Evolutionary conservation across 169 alveolate species (phyloP).

Genomic region (Plasmodium sp.): DNA sequence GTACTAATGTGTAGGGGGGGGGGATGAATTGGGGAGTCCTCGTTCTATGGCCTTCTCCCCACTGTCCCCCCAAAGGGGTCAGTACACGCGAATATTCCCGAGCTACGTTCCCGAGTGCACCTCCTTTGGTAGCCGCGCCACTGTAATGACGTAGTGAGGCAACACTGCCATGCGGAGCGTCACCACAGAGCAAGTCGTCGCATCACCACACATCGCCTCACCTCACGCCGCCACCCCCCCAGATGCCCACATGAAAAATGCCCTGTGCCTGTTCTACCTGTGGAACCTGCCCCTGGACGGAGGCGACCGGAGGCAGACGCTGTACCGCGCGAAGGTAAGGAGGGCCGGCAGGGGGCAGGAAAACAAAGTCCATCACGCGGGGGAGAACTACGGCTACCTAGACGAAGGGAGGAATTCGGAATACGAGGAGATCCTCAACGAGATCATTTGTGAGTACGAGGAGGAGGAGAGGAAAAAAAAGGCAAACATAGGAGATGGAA

Average conservation of each 20-base stretch:
- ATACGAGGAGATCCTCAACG: conserved; percentile 53
- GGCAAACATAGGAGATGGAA: neutral
- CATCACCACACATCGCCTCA: neutral
- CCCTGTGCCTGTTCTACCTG: conserved; percentile 32
- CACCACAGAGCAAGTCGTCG: neutral
- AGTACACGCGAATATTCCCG: neutral
- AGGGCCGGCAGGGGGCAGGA: neutral
- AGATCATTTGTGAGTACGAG: conserved; percentile 52
- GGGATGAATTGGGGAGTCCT: neutral
- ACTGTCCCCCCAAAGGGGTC: neutral
- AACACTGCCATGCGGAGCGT: neutral
- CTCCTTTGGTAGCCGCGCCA: neutral
- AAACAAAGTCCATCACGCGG: neutral
- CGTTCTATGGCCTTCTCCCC: neutral
- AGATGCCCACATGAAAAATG: conserved; percentile 22
- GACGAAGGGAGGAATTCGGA: conserved; percentile 36
- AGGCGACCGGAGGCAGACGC: conserved; percentile 8
- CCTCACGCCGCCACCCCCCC: neutral
- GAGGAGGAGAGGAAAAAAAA: conserved; percentile 25
- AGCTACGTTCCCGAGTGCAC: neutral
- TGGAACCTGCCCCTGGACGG: conserved; percentile 12
- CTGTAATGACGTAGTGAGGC: neutral
- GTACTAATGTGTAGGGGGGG: neutral
- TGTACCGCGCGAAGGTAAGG: conserved; percentile 20
- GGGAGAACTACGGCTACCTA: conserved; percentile 12